phyloP scores from a whole-genome alignment of 2,329 filamentous ascomycete species.

The Phialocephala sp. region DNA sequence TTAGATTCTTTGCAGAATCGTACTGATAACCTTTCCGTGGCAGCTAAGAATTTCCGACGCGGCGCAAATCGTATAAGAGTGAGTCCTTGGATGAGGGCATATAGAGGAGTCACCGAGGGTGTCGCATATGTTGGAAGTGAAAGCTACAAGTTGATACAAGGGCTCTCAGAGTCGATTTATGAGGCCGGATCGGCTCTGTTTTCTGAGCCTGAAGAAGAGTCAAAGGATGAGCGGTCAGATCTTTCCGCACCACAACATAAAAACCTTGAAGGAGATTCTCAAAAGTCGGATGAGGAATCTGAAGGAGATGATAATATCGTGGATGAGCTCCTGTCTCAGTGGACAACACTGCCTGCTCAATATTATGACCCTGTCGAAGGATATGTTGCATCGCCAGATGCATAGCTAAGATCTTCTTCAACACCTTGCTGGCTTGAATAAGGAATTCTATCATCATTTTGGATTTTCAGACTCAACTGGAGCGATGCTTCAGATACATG shows the following conservation, averaged over 20 bases:
- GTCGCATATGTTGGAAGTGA: neutral
- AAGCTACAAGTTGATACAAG: neutral
- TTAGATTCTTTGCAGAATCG: conserved; percentile 1
- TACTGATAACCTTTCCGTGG: neutral
- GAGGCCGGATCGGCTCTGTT: neutral
- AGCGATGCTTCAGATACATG: too few relatives aligned
- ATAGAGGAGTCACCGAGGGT: neutral
- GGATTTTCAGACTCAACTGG: too few relatives aligned
- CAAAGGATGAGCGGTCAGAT: neutral
- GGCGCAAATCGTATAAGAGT: neutral
- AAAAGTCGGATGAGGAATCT: neutral
- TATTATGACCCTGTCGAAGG: neutral
- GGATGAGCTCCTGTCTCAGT: conserved; percentile 3
- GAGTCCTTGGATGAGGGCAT: neutral
- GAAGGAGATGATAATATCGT: neutral
- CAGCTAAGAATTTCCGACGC: neutral
- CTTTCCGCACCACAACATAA: neutral
- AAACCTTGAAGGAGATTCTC: neutral
- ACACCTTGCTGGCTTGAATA: neutral
- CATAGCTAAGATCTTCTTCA: neutral
- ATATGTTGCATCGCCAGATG: neutral
- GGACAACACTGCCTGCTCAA: neutral
- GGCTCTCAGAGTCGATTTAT: neutral
- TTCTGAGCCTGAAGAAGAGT: neutral
- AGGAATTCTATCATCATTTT: neutral